Base-by-base conservation (phyloP, 305 asterid species). In the Fraxinus xanthoxyloides region DNA sequence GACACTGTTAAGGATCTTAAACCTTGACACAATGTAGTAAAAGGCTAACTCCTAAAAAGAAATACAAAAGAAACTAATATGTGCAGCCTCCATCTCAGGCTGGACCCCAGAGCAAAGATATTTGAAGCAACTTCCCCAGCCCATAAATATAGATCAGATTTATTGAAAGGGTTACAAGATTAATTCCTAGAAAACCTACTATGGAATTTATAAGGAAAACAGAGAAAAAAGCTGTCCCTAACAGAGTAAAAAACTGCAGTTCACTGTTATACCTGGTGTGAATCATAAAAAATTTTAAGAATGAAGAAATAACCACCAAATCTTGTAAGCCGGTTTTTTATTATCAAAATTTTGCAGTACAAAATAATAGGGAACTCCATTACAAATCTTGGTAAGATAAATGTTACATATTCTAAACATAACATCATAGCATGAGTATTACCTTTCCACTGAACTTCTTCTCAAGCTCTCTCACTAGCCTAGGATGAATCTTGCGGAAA, bases 371-470 rank as follows among this genome's bases (percentile, higher is more conserved):
- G 19, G 15, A 24, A 34, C 72, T 46, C 79, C 15, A 15, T 0
- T 1, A 0, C 32, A 72, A 40, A 43, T 36, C 43, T 26, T 9
- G 2, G 30, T 21, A 1, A 21, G 28, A 2, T 30, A 17, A 63
- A 24, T 43, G 35, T 12, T 77, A 1, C 34, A 26, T 77, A 54
- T 30, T 77, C 21, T 40, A 8, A 48, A 51, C 38, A 32, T 28
- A 51, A 48, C 63, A 77, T 8, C 5, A 1, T 9, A 43, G 3
- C 19, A 36, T 10, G n/a, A 24, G n/a, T 7, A 31, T 21, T 89
- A 93, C 98, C 95, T 93, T 92, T 77, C 98, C 97, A 30, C 98
- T 91, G 90, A 93, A 93, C 88, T 93, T 92, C 93, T 92, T 92
- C 85, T 93, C 98, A 1, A 93, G 90, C 88, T 93, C 98, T 78